Percentiles rank a stretch among this genome's conserved stretches.
phyloP scores from a whole-genome alignment of 768 basidiomycete species.

The Phaeotremella fagi region DNA sequence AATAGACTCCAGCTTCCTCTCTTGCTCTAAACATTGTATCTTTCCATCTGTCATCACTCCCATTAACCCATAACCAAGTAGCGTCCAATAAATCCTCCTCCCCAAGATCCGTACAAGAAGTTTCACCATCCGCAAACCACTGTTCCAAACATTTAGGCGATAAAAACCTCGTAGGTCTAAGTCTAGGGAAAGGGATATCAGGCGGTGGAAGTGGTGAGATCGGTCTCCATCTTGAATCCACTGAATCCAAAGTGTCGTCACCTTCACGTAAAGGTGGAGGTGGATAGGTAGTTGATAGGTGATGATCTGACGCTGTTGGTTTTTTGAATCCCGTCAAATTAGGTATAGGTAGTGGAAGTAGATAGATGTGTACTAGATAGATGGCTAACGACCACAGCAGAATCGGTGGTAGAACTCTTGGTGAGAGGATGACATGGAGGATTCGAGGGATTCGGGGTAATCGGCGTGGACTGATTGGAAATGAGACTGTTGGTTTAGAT shows the following conservation, averaged over 20 bases:
- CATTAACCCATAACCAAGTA: slow-evolving; percentile 46
- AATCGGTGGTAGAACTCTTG: slow-evolving; percentile 11
- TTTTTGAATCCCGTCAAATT: not conserved
- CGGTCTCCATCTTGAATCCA: slow-evolving; percentile 29
- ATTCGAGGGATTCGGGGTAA: not conserved
- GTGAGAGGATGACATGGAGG: slow-evolving; percentile 5
- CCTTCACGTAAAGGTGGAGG: slow-evolving; percentile 28
- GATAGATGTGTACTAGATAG: slow-evolving; percentile 20
- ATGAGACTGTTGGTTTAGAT: too few relatives aligned
- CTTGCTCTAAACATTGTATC: slow-evolving; percentile 28
- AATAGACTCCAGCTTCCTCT: slow-evolving; percentile 24
- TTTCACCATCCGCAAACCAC: slow-evolving; percentile 45
- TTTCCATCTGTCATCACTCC: slow-evolving; percentile 39
- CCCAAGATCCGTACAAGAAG: slow-evolving; percentile 32
- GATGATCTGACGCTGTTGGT: slow-evolving; percentile 6
- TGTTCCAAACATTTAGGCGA: slow-evolving; percentile 36
- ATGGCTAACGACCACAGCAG: slow-evolving; percentile 20
- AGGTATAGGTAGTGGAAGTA: slow-evolving; percentile 25
- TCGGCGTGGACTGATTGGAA: too few relatives aligned
- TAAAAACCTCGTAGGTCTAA: slow-evolving; percentile 38
- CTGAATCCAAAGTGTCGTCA: slow-evolving; percentile 32
- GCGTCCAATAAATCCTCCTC: slow-evolving; percentile 41
- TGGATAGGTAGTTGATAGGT: slow-evolving; percentile 28
- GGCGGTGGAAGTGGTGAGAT: slow-evolving; percentile 32
- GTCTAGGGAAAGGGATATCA: slow-evolving; percentile 33